Percentiles rank a stretch among this genome's conserved stretches.
Evolutionary conservation across 2,329 filamentous ascomycete genomes (phyloP).

Genomic region (Didymella glomerata): DNA sequence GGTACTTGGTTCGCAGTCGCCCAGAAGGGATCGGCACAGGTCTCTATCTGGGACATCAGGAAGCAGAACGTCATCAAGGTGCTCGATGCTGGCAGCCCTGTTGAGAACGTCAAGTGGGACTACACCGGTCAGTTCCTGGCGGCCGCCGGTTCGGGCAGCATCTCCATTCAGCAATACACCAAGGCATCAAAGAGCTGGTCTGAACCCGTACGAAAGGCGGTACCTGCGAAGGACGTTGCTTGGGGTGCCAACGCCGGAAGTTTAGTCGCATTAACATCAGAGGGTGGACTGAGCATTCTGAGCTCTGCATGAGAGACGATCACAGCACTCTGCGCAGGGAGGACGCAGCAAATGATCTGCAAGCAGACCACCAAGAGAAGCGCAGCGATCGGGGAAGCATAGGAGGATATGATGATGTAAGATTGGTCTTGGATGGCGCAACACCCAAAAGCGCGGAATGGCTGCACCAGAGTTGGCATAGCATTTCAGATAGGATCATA

Average conservation of each 20-base stretch:
- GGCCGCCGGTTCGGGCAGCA: constrained; percentile 77
- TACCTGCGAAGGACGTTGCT: constrained; percentile 74
- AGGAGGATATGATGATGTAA: constrained; percentile 11
- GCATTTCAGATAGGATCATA: constrained; percentile 7
- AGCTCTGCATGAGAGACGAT: constrained; percentile 45
- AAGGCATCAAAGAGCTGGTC: constrained; percentile 90
- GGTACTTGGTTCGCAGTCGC: constrained; percentile 93
- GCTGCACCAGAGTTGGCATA: constrained; percentile 10
- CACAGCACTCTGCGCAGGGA: background rate
- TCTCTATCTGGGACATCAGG: constrained; percentile 90
- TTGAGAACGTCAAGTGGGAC: constrained; percentile 85
- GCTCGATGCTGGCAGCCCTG: constrained; percentile 82
- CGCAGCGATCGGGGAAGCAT: constrained; percentile 9
- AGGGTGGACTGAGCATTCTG: constrained; percentile 79
- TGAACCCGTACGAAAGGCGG: constrained; percentile 79
- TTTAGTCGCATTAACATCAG: constrained; percentile 75
- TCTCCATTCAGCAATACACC: constrained; percentile 88
- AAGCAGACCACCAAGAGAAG: background rate
- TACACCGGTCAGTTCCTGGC: constrained; percentile 94
- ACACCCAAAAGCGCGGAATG: constrained; percentile 3
- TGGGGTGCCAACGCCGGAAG: constrained; percentile 82
- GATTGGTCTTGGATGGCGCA: constrained; percentile 15
- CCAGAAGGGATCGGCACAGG: constrained; percentile 76
- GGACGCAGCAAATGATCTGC: background rate
- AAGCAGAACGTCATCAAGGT: constrained; percentile 84